phyloP scores from a whole-genome alignment of 2,329 filamentous ascomycete species.

The Drechslerella coelobrocha region DNA sequence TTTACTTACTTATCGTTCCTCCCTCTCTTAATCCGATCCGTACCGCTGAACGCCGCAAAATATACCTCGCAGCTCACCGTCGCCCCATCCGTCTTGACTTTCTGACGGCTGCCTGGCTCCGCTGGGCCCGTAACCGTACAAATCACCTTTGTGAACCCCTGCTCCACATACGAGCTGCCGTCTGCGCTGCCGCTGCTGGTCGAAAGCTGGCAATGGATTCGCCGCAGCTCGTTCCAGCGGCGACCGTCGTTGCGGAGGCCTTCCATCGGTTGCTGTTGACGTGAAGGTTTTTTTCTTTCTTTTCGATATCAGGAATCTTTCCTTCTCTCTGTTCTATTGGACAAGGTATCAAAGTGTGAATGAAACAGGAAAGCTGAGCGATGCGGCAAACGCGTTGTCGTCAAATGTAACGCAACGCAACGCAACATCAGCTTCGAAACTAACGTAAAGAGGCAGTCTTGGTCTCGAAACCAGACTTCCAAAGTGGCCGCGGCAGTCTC shows the following conservation, averaged over 20 bases:
- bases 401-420: not conserved
- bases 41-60: conserved; percentile 84
- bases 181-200: conserved; percentile 86
- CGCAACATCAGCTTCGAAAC: not conserved
- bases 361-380: not conserved
- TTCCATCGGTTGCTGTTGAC: conserved; percentile 52
- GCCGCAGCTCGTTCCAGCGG: conserved; percentile 95
- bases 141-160: conserved; percentile 97
- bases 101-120: conserved; percentile 67
- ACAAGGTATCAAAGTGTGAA: too few species aligned
- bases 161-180: conserved; percentile 90
- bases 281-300: conserved; percentile 47
- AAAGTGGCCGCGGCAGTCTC: too few species aligned
- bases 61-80: conserved; percentile 81
- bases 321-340: too few species aligned
- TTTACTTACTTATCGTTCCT: conserved; percentile 76
- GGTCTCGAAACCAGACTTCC: too few species aligned
- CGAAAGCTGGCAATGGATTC: conserved; percentile 84
- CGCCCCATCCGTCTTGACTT: conserved; percentile 64
- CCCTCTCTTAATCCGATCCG: conserved; percentile 79
- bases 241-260: conserved; percentile 68
- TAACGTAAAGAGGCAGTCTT: too few species aligned
- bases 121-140: conserved; percentile 87
- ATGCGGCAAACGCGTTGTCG: not conserved
- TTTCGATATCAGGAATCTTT: not conserved